Base-by-base conservation (phyloP, 768 basidiomycete species). In the Mycena filopes region DNA sequence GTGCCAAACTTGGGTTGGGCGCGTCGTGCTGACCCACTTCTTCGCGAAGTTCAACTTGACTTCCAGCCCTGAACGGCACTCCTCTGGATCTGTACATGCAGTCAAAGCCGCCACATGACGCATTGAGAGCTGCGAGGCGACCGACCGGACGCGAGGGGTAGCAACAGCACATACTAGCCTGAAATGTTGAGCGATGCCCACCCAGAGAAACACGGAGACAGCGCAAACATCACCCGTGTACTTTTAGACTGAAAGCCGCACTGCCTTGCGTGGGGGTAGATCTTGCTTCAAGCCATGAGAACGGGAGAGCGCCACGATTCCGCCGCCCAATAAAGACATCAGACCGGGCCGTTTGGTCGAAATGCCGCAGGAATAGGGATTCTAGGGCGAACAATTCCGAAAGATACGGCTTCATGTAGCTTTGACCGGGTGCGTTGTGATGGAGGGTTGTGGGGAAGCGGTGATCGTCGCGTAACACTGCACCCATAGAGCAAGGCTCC, bases 341-440 rank as follows among this genome's bases (percentile, higher is more conserved):
- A n/a, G 25, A 18, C 40, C 13, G 26, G 2, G 12, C 25, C 38
- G 10, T 31, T 36, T 47, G 45, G 25, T 23, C 51, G 38, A 20
- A 26, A n/a, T n/a, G 26, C 23, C 23, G n/a, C 12, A 9, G n/a
- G 20, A 25, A 41, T 3, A 12, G 9, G 10, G 12, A 28, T 13
- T 23, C 13, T 40, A 20, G 26, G 41, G 25, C 26, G n/a, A 29
- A 48, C 47, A 12, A 18, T 48, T 36, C 56, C 56, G 48, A 59
- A 41, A 12, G 48, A 15, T 49, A 33, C 48, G 58, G 58, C 29
- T 21, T 45, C 48, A n/a, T 42, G 3, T 43, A 42, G 28, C n/a
- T 31, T 48, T 21, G 38, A 28, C 16, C 58, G 58, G 58, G 49
- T 50, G 40, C 58, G 48, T 15, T 36, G 29, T 56, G 31, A 56